Evolutionary conservation across 106 monocot species (phyloP).

Genomic region (Dendrobium huoshanense): DNA sequence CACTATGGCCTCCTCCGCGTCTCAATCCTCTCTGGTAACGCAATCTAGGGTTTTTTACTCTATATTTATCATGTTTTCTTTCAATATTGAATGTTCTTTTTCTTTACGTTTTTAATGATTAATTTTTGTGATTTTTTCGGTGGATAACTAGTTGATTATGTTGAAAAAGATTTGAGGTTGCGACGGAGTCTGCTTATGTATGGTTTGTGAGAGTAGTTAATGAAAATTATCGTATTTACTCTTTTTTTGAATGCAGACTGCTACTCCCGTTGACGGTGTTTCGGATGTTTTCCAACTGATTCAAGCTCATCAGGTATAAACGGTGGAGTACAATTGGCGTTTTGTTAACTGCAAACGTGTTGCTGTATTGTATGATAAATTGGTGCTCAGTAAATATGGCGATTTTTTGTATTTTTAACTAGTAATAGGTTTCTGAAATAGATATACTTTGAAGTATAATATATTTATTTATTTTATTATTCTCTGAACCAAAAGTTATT

Average conservation of each 20-base stretch:
- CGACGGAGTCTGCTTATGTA: neutral
- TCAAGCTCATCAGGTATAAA: constrained; percentile 44
- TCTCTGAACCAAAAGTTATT: too few relatives aligned
- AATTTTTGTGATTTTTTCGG: neutral
- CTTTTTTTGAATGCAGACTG: constrained; percentile 11
- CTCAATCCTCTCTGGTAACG: constrained; percentile 29
- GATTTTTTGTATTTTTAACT: neutral
- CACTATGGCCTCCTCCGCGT: constrained; percentile 32
- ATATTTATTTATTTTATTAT: too few relatives aligned
- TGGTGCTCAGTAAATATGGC: neutral
- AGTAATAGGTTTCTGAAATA: too few relatives aligned
- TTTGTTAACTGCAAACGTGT: neutral
- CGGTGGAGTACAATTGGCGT: neutral
- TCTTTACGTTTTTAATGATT: neutral
- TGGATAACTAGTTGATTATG: neutral
- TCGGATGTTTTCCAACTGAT: constrained; percentile 29
- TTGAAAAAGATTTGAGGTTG: neutral
- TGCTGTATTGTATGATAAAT: neutral
- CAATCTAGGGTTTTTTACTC: constrained; percentile 1
- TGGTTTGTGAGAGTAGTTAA: neutral
- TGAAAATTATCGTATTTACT: neutral
- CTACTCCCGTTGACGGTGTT: constrained; percentile 12
- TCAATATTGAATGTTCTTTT: neutral
- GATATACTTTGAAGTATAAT: too few relatives aligned
- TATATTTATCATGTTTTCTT: neutral